Conservation (phyloP, 495 filamentous ascomycete genomes). For the Barbatosphaeria neglecta region DNA sequence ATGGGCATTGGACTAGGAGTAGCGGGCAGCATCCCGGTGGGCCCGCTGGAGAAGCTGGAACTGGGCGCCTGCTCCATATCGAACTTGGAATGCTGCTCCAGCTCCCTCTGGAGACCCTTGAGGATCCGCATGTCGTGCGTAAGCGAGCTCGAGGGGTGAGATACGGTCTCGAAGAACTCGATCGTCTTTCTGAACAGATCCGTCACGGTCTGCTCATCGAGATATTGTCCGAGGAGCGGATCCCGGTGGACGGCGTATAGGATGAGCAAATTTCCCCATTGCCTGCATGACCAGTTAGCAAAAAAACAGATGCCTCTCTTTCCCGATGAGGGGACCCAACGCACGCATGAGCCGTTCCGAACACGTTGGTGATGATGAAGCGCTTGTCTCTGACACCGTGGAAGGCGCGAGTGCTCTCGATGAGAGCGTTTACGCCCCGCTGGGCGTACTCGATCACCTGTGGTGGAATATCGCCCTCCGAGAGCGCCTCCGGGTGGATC, state of each 20-base stretch:
- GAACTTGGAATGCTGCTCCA: constrained; percentile 12
- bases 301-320: too few relatives aligned
- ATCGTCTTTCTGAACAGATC: constrained; percentile 55
- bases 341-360: constrained; percentile 95
- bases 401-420: constrained; percentile 79
- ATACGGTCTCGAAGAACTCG: constrained; percentile 48
- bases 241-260: constrained; percentile 66
- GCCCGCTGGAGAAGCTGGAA: constrained; percentile 37
- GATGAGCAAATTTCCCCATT: constrained; percentile 93
- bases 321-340: too few relatives aligned
- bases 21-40: constrained; percentile 12
- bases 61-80: constrained; percentile 9
- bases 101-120: constrained; percentile 44
- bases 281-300: too few relatives aligned
- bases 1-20: constrained; percentile 3
- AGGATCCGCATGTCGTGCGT: constrained; percentile 57
- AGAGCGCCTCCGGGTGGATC: constrained; percentile 10
- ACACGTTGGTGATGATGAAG: constrained; percentile 83
- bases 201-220: constrained; percentile 38
- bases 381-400: constrained; percentile 55
- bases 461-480: constrained; percentile 26
- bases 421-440: constrained; percentile 57
- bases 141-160: constrained; percentile 56
- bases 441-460: constrained; percentile 40
- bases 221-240: constrained; percentile 38